These are phyloP conservation scores for Lipomyces anomalus DNA, from an alignment of 805 yeast species.

Conservation along the genomic window DNA sequence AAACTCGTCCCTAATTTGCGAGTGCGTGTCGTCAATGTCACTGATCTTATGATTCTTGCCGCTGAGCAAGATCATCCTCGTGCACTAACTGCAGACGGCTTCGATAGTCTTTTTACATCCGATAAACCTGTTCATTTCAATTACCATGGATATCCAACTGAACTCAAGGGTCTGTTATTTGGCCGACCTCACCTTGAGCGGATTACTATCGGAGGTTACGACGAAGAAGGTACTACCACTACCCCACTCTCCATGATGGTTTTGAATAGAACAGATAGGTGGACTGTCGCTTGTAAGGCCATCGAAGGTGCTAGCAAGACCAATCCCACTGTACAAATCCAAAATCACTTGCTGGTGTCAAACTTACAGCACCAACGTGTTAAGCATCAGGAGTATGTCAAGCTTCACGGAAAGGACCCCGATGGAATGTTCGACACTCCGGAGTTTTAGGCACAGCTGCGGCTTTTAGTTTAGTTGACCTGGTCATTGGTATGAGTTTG, in stretches of 20 bases:
- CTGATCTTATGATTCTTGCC: slow-evolving; percentile 22
- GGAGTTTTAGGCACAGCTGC: slow-evolving; percentile 11
- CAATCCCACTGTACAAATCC: slow-evolving; percentile 14
- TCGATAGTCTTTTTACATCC: slow-evolving; percentile 19
- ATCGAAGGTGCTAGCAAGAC: slow-evolving; percentile 15
- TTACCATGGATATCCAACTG: slow-evolving; percentile 25
- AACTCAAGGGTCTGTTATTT: slow-evolving; percentile 22
- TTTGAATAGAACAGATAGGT: slow-evolving; percentile 20
- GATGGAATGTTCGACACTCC: slow-evolving; percentile 22
- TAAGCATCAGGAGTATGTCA: slow-evolving; percentile 21
- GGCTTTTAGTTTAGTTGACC: too few species aligned
- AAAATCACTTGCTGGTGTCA: slow-evolving; percentile 13
- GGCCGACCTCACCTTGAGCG: slow-evolving; percentile 18
- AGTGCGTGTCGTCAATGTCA: slow-evolving; percentile 25
- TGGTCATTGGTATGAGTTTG: too few species aligned
- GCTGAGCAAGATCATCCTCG: slow-evolving; percentile 22
- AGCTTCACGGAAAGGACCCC: slow-evolving; percentile 18
- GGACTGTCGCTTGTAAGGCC: slow-evolving; percentile 20
- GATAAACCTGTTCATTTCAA: slow-evolving; percentile 24
- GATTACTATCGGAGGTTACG: slow-evolving; percentile 20
- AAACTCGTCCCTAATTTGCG: slow-evolving; percentile 19
- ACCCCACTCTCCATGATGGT: slow-evolving; percentile 25
- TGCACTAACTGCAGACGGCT: slow-evolving; percentile 13
- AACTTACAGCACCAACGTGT: slow-evolving; percentile 14
- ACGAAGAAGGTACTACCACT: slow-evolving; percentile 25